phyloP scores from a whole-genome alignment of 1,284 basidiomycete genomes.

The Wolfiporia cocos region DNA sequence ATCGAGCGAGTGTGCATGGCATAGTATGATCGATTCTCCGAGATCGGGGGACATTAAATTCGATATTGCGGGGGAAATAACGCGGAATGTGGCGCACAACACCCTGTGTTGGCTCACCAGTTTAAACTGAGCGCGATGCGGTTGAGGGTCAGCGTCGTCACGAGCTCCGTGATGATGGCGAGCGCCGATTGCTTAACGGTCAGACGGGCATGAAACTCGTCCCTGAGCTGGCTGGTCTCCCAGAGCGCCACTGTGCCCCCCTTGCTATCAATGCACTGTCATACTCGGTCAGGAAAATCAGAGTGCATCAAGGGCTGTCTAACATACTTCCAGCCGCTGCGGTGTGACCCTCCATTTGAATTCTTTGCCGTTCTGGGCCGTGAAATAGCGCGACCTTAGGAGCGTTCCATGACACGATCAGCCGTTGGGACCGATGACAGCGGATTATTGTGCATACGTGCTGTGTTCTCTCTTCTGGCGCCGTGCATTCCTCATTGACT shows the following conservation, averaged over 20 bases:
- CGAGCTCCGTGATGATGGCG: conserved; percentile 60
- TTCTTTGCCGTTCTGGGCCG: conserved; percentile 54
- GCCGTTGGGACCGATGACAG: not conserved
- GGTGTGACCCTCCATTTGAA: conserved; percentile 64
- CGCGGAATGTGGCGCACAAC: conserved; percentile 4
- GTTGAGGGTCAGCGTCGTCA: conserved; percentile 63
- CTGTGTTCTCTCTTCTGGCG: conserved; percentile 52
- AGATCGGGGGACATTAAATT: conserved; percentile 9
- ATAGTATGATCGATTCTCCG: not conserved
- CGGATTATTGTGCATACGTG: conserved; percentile 39
- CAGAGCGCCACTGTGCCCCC: conserved; percentile 53
- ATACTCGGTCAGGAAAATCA: conserved; percentile 6
- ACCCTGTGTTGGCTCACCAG: conserved; percentile 33
- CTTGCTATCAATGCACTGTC: conserved; percentile 51
- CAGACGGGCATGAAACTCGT: conserved; percentile 52
- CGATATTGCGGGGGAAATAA: conserved; percentile 16
- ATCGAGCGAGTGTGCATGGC: conserved; percentile 1
- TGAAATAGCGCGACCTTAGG: conserved; percentile 63
- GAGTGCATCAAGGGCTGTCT: conserved; percentile 1
- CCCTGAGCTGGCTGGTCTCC: conserved; percentile 50
- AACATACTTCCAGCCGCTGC: conserved; percentile 58
- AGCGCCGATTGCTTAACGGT: conserved; percentile 51
- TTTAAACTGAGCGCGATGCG: conserved; percentile 52
- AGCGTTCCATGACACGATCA: not conserved
- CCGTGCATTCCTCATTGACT: conserved; percentile 50